These are phyloP conservation scores for Salix suchowensis DNA, from an alignment of 345 rosid species.

Conservation along the genomic window DNA sequence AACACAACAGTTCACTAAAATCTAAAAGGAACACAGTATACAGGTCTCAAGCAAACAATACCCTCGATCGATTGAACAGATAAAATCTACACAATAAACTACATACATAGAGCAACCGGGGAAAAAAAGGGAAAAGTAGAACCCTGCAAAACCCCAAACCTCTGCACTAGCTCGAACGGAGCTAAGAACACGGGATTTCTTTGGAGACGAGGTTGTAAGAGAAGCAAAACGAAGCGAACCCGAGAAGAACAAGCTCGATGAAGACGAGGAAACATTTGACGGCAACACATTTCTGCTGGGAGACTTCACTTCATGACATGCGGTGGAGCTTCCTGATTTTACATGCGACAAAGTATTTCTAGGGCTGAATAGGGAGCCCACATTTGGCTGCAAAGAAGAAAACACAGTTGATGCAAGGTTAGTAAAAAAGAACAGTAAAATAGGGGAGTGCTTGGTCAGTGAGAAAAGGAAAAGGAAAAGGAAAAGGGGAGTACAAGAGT, in stretches of 20 bases:
- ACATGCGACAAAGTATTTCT: slow-evolving; percentile 23
- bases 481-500: slow-evolving; percentile 39
- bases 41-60: neutral
- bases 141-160: slow-evolving; percentile 35
- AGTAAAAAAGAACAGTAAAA: neutral
- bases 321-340: slow-evolving; percentile 21
- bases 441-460: neutral
- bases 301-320: slow-evolving; percentile 26
- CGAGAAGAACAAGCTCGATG: slow-evolving; percentile 28
- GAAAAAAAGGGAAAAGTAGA: neutral
- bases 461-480: neutral
- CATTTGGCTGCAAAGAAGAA: slow-evolving; percentile 44
- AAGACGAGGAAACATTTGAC: slow-evolving; percentile 25
- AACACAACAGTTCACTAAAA: neutral
- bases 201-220: slow-evolving; percentile 28
- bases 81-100: neutral
- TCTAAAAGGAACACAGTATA: neutral
- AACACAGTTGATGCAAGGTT: neutral
- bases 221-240: slow-evolving; percentile 36
- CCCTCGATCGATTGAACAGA: neutral
- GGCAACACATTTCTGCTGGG: slow-evolving; percentile 6
- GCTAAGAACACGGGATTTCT: slow-evolving; percentile 26
- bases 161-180: slow-evolving; percentile 59
- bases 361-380: slow-evolving; percentile 41
- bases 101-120: neutral